Conservation (phyloP, 2,329 filamentous ascomycete genomes). For the Sporothrix schenckii region DNA sequence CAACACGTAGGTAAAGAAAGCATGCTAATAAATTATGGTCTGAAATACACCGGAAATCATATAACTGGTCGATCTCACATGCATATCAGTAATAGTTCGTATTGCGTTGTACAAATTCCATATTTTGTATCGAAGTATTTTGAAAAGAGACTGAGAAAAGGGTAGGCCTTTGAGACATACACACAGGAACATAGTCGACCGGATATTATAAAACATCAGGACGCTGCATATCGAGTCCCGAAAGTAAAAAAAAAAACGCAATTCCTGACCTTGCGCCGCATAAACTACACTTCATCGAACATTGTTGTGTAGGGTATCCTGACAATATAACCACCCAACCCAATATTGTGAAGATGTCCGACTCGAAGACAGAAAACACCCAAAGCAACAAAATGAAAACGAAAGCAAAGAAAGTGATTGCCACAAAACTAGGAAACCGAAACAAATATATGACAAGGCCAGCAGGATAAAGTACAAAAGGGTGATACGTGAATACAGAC, state of each 20-base stretch:
- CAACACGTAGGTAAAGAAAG: no score
- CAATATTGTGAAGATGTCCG: conserved; percentile 14
- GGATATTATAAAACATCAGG: neutral
- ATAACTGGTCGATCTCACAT: neutral
- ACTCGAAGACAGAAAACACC: neutral
- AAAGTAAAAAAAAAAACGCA: neutral
- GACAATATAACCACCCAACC: conserved; percentile 27
- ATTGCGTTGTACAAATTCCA: neutral
- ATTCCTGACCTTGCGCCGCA: conserved; percentile 9
- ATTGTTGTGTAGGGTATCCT: conserved; percentile 25
- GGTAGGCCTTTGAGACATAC: neutral
- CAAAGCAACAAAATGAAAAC: neutral
- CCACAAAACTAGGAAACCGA: no score
- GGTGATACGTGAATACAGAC: neutral
- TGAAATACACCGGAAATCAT: neutral
- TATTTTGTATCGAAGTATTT: neutral
- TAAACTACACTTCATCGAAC: conserved; percentile 18
- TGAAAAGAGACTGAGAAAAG: neutral
- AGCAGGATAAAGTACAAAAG: neutral
- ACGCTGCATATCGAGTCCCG: neutral
- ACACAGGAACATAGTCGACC: neutral
- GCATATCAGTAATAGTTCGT: neutral
- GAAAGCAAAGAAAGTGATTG: neutral
- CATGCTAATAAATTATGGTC: neutral
- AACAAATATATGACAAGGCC: no score